A percentile compares a stretch with the other conserved stretches of the same genome.
phyloP scores from a whole-genome alignment of 2,329 filamentous ascomycete species.

The Leptographium lundbergii region DNA sequence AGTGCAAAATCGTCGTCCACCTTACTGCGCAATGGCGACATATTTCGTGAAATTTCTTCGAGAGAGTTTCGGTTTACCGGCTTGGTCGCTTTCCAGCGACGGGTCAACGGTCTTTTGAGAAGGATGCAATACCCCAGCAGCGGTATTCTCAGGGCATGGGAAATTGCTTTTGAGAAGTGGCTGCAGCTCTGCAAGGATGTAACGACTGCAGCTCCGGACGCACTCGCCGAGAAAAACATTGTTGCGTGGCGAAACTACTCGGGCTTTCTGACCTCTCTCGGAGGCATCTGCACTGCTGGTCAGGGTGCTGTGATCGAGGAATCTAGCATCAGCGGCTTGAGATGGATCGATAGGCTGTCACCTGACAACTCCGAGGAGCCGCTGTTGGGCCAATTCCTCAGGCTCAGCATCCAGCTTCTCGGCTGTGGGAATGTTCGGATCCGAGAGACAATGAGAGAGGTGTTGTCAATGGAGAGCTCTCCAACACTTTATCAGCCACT shows the following conservation, averaged over 20 bases:
- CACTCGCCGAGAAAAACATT: slow-evolving; percentile 41
- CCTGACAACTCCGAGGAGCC: slow-evolving; percentile 49
- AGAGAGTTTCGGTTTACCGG: slow-evolving; percentile 54
- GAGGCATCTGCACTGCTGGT: slow-evolving; percentile 51
- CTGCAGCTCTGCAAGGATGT: slow-evolving; percentile 50
- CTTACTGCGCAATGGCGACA: slow-evolving; percentile 45
- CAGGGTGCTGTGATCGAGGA: slow-evolving; percentile 46
- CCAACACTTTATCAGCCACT: slow-evolving; percentile 47
- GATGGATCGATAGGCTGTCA: slow-evolving; percentile 51
- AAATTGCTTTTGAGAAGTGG: slow-evolving; percentile 53
- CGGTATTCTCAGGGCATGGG: slow-evolving; percentile 59
- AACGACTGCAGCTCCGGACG: slow-evolving; percentile 36
- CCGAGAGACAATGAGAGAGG: slow-evolving; percentile 53
- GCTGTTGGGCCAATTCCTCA: slow-evolving; percentile 46
- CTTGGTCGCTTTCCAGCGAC: slow-evolving; percentile 57
- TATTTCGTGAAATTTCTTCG: slow-evolving; percentile 50
- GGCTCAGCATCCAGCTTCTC: slow-evolving; percentile 51
- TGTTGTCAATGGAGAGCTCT: slow-evolving; percentile 52
- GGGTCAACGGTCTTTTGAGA: slow-evolving; percentile 45
- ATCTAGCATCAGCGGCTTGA: slow-evolving; percentile 39
- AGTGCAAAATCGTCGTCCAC: slow-evolving; percentile 36
- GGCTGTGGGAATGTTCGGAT: slow-evolving; percentile 52
- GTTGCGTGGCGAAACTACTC: slow-evolving; percentile 58
- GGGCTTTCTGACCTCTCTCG: slow-evolving; percentile 54
- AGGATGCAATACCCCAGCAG: slow-evolving; percentile 48